Evolutionary conservation across 2,329 filamentous ascomycete species (phyloP), one percentile per base, ranked within the genome.

Genomic region (Nakataea oryzae): DNA sequence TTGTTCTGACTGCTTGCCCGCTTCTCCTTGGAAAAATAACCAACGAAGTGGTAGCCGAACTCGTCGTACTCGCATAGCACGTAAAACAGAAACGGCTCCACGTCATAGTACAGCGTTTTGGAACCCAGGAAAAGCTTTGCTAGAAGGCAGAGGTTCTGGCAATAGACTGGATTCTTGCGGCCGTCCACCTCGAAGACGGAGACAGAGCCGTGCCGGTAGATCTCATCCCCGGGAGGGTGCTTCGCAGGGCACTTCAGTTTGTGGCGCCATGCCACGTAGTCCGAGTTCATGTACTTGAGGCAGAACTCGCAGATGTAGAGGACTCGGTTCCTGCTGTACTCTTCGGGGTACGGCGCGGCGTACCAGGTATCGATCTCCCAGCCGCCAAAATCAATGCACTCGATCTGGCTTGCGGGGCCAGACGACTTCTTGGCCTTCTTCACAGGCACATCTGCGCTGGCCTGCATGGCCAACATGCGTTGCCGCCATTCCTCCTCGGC

Each of bases 291-390:
- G 77, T 99, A 99, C 76, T 97, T 99, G 64, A 99, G 81, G 73
- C 95, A 99, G 74, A 97, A 99, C 74, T 99, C 96, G 80, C 95
- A 99, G 66, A 99, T 97, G 75, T 96, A 97, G n/a, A 99, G 83
- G 50, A 96, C 90, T 32, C 91, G 88, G 72, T 99, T 97, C 66
- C 93, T 87, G 73, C 92, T 97, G 78, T 99, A 99, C 75, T 99
- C 95, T 72, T 97, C 95, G 0, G 95, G 95, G 72, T 99, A 99
- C 14, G 95, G 96, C 54, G 95, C 95, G 32, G 95, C 93, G 75
- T 99, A 97, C 93, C 95, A 97, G 3, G 95, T 99, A 72, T 99
- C 95, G 68, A 99, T 99, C 74, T 99, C 95, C 81, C 89, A 96
- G 60, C 92, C 91, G 57, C 95, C 95, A 76, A 99, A 97, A 70